Evolutionary conservation across 1,284 basidiomycete genomes (phyloP).

Genomic region (Pyrrhoderma lamaoense): DNA sequence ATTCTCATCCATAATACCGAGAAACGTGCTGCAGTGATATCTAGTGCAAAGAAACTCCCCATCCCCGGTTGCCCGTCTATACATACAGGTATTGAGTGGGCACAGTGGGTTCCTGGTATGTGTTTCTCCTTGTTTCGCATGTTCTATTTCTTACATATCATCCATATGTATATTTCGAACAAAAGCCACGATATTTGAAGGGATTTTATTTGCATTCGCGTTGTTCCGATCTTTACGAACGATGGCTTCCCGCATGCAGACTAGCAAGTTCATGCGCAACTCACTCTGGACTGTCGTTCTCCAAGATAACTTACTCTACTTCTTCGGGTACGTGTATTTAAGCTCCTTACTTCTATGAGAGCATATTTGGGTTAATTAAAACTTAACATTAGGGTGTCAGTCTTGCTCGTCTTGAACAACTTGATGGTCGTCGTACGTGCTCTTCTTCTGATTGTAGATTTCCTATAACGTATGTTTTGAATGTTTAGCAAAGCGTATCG

Average conservation of each 20-base stretch:
- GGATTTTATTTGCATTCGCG: conserved; percentile 33
- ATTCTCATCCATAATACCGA: conserved; percentile 32
- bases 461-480: background rate
- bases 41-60: conserved; percentile 29
- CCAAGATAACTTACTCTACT: conserved; percentile 35
- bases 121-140: conserved; percentile 17
- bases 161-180: too few species aligned
- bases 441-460: background rate
- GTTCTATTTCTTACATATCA: conserved; percentile 31
- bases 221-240: conserved; percentile 28
- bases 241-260: conserved; percentile 18
- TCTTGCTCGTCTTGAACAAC: conserved; percentile 35
- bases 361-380: background rate
- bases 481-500: conserved; percentile 20
- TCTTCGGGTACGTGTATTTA: conserved; percentile 28
- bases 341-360: background rate
- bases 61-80: conserved; percentile 38
- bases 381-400: conserved; percentile 23
- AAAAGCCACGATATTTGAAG: conserved; percentile 21
- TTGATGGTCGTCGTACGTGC: conserved; percentile 37
- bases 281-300: conserved; percentile 28
- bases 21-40: conserved; percentile 28
- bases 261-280: background rate
- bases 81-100: conserved; percentile 40
- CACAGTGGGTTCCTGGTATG: conserved; percentile 33